Evolutionary conservation across 2,329 filamentous ascomycete genomes (phyloP), one percentile per base, ranked within the genome.

Genomic region (Canariomyces notabilis): DNA sequence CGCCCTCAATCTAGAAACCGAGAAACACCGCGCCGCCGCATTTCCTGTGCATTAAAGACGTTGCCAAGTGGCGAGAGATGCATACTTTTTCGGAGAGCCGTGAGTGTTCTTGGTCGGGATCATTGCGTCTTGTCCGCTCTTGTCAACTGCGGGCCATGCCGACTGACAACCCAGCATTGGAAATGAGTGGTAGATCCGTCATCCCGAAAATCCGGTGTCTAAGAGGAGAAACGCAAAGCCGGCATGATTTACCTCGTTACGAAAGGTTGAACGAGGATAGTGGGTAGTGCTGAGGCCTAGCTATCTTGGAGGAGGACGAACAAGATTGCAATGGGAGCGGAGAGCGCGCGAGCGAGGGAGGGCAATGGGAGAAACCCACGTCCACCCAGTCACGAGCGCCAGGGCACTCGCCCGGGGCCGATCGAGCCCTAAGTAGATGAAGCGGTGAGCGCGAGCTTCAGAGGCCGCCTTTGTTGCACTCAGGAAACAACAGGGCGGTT

Each of bases 281-380:
- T 42, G 20, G 39, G 42, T 42, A 46, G 49, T 33, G 46, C 37
- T 41, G 51, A 29, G 34, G 42, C 39, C 46, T 26, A 42, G 37
- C 44, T 57, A 57, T 57, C 55, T 51, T 53, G 56, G 50, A 41
- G 44, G 43, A 48, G 35, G 37, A 49, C 38, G 37, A 45, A 37
- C 22, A 14, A 37, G 29, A 35, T 18, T 12, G 39, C 11, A 21
- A 41, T 36, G 21, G 39, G 37, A 32, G 33, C 37, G 33, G 39
- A 33, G 16, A 32, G 20, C 45, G 44, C 37, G 31, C 40, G 32
- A 21, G 34, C 11, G 20, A 16, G 15, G 29, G 21, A 4, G n/a
- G n/a, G n/a, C n/a, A n/a, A n/a, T n/a, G n/a, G n/a, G n/a, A n/a
- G n/a, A n/a, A n/a, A n/a, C n/a, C n/a, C n/a, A n/a, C n/a, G n/a